Base-by-base conservation (phyloP, 805 yeast genomes). In the Maudiozyma barnettii region DNA sequence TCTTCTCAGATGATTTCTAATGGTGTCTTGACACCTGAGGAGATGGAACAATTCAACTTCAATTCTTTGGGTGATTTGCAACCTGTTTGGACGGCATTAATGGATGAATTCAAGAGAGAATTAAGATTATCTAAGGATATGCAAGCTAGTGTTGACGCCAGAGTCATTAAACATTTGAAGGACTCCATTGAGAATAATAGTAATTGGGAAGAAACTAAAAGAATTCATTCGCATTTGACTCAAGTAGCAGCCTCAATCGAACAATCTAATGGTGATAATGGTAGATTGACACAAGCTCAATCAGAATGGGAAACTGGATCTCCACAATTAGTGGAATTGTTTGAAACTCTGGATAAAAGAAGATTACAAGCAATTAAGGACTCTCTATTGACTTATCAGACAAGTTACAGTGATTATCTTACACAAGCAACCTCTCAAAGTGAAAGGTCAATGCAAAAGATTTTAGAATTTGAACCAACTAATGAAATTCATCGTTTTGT, bases 261-360 rank as follows among this genome's bases (percentile, higher is more conserved):
- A 67, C 16, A 68, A 69, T 69, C 53, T 53, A 49, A 51, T 42
- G 62, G 62, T 69, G 71, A 68, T 53, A 69, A 62, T 52, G 66
- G 58, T 65, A 75, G 68, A 52, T 64, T 69, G 43, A 63, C 58
- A 14, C 62, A 66, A 43, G 74, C 78, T 30, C 79, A 75, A 45
- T 70, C 70, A 33, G 75, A 77, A 55, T 88, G 96, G 96, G 81
- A 80, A 51, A 69, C 77, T 46, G 80, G 81, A 61, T 91, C 93
- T 2, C 91, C 95, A 2, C 78, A 75, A 47, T 78, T 84, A 39
- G 83, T 85, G 59, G 82, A 81, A 54, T 78, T 78, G 53, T 82
- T 88, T 61, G 93, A 87, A 59, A 73, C 72, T 51, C 79, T 82
- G 54, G 95, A 88, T 61, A 73, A 69, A 57, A 68, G 69, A 64